Evolutionary conservation across 1,284 basidiomycete genomes (phyloP), one percentile per base, ranked within the genome.

Genomic region (Cronartium ribicola): DNA sequence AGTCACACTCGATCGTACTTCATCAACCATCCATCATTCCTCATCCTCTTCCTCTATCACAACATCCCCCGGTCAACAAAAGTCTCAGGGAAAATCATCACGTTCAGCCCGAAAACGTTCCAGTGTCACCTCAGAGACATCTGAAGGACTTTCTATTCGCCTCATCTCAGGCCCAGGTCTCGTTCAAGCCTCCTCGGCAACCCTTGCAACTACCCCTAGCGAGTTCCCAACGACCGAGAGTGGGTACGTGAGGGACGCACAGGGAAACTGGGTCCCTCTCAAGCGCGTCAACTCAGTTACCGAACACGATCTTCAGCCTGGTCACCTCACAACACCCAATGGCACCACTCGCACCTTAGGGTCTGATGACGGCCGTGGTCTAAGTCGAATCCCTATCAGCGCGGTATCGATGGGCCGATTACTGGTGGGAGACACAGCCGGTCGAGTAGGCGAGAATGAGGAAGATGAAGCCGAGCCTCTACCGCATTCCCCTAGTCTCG

Each of bases 101-200:
- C 60, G 36, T 20, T 39, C 4, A 20, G 20, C 8, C 13, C 37
- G 41, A 43, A 66, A 51, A 37, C 10, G 29, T 13, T 6, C 65
- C 40, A 64, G 48, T 29, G 44, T n/a, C 41, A 29, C 29, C 17
- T n/a, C 17, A 10, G 55, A 39, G n/a, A 65, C 70, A n/a, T 11
- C 10, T 11, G 70, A 72, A 57, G 70, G 51, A 43, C 70, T 72
- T 22, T 64, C 61, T 14, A 72, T 72, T 48, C 70, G 70, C 8
- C 64, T 72, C 62, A 59, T 72, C 51, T 66, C 70, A 3, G 70
- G 61, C n/a, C 70, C 70, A 41, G 70, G 70, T 60, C 63, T 72
- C 17, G 29, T 51, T 36, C 37, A 48, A 39, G 11, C n/a, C 40
- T 46, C 4, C 46, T 20, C 51, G n/a, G 51, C 17, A 7, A 29